These are phyloP conservation scores for Lycium ferocissimum DNA, from an alignment of 257 asterid species.

Conservation along the genomic window DNA sequence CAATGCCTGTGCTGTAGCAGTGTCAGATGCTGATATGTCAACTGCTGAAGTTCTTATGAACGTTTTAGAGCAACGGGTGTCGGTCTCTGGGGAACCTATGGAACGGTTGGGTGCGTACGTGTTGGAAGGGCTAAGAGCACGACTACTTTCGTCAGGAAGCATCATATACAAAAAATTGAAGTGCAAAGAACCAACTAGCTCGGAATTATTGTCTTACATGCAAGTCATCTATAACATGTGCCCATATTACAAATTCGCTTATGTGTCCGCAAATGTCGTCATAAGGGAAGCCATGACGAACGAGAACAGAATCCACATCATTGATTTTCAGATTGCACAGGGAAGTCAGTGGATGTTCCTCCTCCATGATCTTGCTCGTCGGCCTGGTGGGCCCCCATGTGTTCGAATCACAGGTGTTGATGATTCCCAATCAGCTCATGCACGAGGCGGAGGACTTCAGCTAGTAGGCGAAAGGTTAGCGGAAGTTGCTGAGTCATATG, in stretches of 20 bases:
- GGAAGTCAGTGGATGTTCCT: constrained; percentile 93
- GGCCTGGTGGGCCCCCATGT: constrained; percentile 63
- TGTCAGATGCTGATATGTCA: constrained; percentile 65
- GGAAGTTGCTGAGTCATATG: constrained; percentile 63
- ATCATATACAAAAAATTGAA: constrained; percentile 83
- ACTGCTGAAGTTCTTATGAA: constrained; percentile 76
- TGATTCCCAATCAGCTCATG: constrained; percentile 68
- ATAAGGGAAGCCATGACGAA: constrained; percentile 79
- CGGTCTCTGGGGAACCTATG: constrained; percentile 89
- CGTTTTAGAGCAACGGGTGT: constrained; percentile 69
- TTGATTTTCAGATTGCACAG: constrained; percentile 95
- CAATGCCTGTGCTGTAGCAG: constrained; percentile 68
- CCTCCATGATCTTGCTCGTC: constrained; percentile 48
- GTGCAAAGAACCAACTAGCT: constrained; percentile 83
- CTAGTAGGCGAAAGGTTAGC: constrained; percentile 74
- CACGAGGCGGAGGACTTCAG: constrained; percentile 91
- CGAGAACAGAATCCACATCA: constrained; percentile 73
- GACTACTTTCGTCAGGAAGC: constrained; percentile 83
- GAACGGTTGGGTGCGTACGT: constrained; percentile 87
- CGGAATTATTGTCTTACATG: constrained; percentile 89
- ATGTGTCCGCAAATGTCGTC: constrained; percentile 71
- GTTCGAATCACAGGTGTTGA: constrained; percentile 65
- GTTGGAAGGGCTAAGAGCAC: constrained; percentile 93
- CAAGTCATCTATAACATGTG: constrained; percentile 68
- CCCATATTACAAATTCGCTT: constrained; percentile 93